These are phyloP conservation scores for Diaporthe vexans DNA, from an alignment of 2,329 filamentous ascomycete genomes.

Conservation along the genomic window DNA sequence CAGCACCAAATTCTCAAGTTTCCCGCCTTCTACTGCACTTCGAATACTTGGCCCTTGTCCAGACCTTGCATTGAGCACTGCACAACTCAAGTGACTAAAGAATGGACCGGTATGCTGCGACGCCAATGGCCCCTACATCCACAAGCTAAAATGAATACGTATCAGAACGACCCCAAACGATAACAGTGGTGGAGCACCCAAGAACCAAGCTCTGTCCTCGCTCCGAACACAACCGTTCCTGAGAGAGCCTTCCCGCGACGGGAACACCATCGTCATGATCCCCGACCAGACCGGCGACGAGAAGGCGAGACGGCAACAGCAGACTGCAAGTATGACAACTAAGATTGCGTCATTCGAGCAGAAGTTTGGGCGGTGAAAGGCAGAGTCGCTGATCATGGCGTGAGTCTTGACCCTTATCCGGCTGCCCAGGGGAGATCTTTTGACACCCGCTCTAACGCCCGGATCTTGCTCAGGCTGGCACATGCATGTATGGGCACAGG, in stretches of 20 bases:
- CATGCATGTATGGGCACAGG: background rate
- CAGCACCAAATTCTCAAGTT: background rate
- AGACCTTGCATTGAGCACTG: no score
- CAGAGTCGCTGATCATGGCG: background rate
- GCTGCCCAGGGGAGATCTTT: background rate
- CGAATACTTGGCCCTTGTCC: no score
- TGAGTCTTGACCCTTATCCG: background rate
- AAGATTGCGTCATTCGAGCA: conserved; percentile 20
- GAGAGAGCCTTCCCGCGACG: conserved; percentile 11
- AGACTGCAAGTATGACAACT: conserved; percentile 10
- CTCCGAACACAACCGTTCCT: conserved; percentile 2
- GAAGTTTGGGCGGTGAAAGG: conserved; percentile 12
- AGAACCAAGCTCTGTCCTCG: background rate
- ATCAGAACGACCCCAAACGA: background rate
- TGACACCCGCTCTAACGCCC: background rate
- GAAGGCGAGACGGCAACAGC: background rate
- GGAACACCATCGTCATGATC: conserved; percentile 20
- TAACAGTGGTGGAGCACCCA: background rate
- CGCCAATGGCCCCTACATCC: background rate
- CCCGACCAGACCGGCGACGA: conserved; percentile 24
- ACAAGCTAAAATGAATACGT: background rate
- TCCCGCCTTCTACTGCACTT: background rate
- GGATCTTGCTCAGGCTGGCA: background rate
- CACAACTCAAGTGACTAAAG: background rate
- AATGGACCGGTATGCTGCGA: conserved; percentile 8